Evolutionary conservation across 345 rosid species (phyloP).

Genomic region (Eucalyptus polybractea): DNA sequence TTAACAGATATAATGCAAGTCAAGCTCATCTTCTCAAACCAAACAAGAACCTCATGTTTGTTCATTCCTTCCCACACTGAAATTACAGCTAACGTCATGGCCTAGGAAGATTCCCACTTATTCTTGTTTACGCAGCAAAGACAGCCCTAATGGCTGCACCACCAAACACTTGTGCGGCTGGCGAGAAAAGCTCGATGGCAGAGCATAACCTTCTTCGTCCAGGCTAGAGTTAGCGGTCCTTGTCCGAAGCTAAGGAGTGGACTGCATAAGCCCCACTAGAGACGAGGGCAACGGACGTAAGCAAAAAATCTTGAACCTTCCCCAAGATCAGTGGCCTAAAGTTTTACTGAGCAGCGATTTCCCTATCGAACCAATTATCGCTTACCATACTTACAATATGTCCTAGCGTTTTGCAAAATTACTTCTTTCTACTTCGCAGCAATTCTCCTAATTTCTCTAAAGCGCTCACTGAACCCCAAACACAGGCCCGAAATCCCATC

Average conservation of each 20-base stretch:
- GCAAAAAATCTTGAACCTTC: not conserved
- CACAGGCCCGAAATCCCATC: not conserved
- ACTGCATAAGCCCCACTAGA: not conserved
- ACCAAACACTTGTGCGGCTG: not conserved
- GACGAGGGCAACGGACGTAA: not conserved
- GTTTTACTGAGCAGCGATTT: not conserved
- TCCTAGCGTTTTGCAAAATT: not conserved
- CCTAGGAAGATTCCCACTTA: not conserved
- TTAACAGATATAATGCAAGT: not conserved
- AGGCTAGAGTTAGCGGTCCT: not conserved
- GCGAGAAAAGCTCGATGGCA: not conserved
- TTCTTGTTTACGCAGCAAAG: not conserved
- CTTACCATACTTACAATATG: not conserved
- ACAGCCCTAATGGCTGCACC: not conserved
- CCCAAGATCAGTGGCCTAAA: not conserved
- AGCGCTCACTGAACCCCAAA: not conserved
- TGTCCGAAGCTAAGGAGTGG: not conserved
- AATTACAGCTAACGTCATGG: not conserved
- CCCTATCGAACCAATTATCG: not conserved
- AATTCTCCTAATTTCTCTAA: not conserved
- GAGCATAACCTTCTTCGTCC: not conserved
- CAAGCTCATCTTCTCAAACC: not conserved
- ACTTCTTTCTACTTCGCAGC: not conserved
- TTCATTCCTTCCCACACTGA: not conserved
- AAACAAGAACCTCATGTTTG: not conserved